These are phyloP conservation scores for Amphicarpaea edgeworthii DNA, from an alignment of 306 rosid species.

Conservation along the genomic window DNA sequence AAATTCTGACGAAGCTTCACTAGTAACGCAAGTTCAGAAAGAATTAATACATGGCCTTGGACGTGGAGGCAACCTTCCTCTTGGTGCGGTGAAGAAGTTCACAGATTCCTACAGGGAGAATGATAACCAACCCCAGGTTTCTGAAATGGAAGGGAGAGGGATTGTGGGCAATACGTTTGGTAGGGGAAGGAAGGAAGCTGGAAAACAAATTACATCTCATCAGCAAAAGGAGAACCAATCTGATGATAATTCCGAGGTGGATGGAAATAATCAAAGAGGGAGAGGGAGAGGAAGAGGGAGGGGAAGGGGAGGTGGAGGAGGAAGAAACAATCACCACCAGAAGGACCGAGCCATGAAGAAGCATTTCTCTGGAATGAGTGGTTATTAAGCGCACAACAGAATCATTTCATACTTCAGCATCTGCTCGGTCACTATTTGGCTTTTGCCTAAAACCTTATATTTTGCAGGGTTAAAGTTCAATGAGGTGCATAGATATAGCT, in stretches of 20 bases:
- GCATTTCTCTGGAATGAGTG: slow-evolving; percentile 86
- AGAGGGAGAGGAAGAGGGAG: slow-evolving; percentile 62
- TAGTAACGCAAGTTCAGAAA: slow-evolving; percentile 63
- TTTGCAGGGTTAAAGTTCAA: slow-evolving; percentile 10
- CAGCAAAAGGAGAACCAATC: slow-evolving; percentile 57
- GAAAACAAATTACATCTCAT: slow-evolving; percentile 42
- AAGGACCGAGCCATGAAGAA: slow-evolving; percentile 91
- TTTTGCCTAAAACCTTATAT: slow-evolving; percentile 2
- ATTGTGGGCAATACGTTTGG: slow-evolving; percentile 47
- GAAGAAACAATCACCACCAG: slow-evolving; percentile 68
- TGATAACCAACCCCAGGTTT: slow-evolving; percentile 49
- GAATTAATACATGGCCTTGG: slow-evolving; percentile 94
- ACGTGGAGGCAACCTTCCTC: slow-evolving; percentile 94
- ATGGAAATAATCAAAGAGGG: slow-evolving; percentile 53
- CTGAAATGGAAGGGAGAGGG: slow-evolving; percentile 62
- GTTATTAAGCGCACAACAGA: slow-evolving; percentile 49
- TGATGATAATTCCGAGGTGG: slow-evolving; percentile 51
- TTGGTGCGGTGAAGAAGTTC: slow-evolving; percentile 85
- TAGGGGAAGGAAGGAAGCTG: slow-evolving; percentile 61
- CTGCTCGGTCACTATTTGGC: not conserved
- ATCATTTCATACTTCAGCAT: slow-evolving; percentile 2
- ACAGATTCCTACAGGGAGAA: slow-evolving; percentile 58
- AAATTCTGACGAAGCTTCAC: slow-evolving; percentile 78
- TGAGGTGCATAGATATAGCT: slow-evolving; percentile 24
- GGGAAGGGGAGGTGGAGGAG: slow-evolving; percentile 77